Evolutionary conservation across 2,329 filamentous ascomycete species (phyloP), one percentile per base, ranked within the genome.

Genomic region (Septoria linicola): DNA sequence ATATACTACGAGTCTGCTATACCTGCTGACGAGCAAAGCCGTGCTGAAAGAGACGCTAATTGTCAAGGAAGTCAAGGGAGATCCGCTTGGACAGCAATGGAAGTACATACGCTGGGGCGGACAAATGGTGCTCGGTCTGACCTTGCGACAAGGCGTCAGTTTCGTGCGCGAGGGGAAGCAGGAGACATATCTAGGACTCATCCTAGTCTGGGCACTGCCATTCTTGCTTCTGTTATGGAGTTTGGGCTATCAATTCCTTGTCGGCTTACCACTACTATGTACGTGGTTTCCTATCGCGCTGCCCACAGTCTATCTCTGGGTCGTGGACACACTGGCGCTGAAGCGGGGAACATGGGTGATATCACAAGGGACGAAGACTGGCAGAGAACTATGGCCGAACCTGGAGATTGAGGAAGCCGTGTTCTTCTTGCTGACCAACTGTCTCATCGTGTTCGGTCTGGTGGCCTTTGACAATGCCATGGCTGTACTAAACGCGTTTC

Each of bases 351-450:
- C 85, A 0, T 89, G 86, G 87, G 77, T 81, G 1, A 89, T 89
- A 42, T 80, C 80, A 54, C 72, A 74, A 3, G 82, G 80, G 0
- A 89, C 85, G 0, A 89, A 89, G 62, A 75, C 86, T 8, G 81
- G 78, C 0, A 63, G 80, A 32, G 75, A 82, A 41, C 58, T 89
- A 0, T 88, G 83, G 78, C 77, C 80, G 1, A 78, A 78, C 5
- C 68, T 89, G 23, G 87, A 89, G 43, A 74, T 89, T 16, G 87
- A 90, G 60, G 87, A 90, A 65, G 85, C 85, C 0, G 59, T 85
- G 6, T 89, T 89, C 72, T 90, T 90, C 67, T 71, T 89, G 3
- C 69, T 80, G 3, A 88, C 85, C 1, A 89, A 89, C 64, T 73
- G 72, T 0, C 69, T 90, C 16, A 82, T 90, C 49, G 83, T 88